Evolutionary conservation across 768 basidiomycete species (phyloP), one percentile per base, ranked within the genome.

Genomic region (Termitomyces sp.): DNA sequence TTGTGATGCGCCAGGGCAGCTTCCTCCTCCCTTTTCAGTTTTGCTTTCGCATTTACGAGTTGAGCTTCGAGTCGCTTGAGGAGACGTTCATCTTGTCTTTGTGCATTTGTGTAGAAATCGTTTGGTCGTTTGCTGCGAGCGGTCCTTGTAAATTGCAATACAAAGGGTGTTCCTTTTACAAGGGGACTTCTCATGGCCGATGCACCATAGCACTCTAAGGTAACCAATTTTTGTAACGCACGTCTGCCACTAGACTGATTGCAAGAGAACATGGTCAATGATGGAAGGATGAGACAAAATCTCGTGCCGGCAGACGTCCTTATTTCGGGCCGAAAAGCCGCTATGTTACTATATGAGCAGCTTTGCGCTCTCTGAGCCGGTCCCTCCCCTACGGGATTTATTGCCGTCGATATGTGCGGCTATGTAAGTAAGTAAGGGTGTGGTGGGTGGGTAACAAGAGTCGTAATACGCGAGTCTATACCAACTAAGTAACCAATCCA

Each of bases 51-150:
- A 28, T 60, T 61, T 6, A 49, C 66, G 30, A 72, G 59, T 43
- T 70, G 65, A n/a, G 67, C 66, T 51, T 72, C 68, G 14, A 70
- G 66, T 63, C 62, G 68, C 68, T 65, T 68, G n/a, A 70, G 56
- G 5, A 70, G 63, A 36, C 65, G 61, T 55, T 71, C 70, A 42
- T 71, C 70, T 43, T 63, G 60, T 48, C 66, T 48, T 42, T 63
- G 36, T 8, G 64, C 62, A 9, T 65, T 65, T 13, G 61, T 60
- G 40, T 67, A 67, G 32, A 64, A 61, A 48, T 61, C 60, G 28
- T 56, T 63, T 40, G 64, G 62, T 9, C 59, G 36, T 56, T 63
- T 69, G 18, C 61, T 67, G 24, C 68, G 65, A 40, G 63, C 58
- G 16, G 58, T 59, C 42, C 68, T 60, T 38, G 50, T 56, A 50